These are phyloP conservation scores for Yamadazyma pseudoaaseri DNA, from an alignment of 1,139 yeast genomes.

Conservation along the genomic window DNA sequence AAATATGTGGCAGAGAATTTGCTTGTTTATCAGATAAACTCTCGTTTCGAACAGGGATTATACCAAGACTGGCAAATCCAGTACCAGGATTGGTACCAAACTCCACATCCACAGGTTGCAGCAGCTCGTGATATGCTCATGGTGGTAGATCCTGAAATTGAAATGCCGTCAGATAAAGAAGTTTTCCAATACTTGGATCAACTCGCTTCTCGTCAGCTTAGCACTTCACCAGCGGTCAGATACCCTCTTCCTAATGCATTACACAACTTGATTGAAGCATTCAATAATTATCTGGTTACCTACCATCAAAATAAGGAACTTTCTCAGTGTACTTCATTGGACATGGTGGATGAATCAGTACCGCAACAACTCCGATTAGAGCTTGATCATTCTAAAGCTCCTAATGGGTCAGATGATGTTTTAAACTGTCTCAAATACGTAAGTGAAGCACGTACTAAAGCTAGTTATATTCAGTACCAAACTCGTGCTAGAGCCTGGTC, in stretches of 20 bases:
- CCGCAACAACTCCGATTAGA: conserved; percentile 26
- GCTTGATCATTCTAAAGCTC: conserved; percentile 26
- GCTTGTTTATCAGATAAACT: conserved; percentile 72
- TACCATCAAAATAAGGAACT: conserved; percentile 24
- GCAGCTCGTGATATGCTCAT: not conserved
- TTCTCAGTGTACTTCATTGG: conserved; percentile 20
- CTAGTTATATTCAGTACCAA: conserved; percentile 28
- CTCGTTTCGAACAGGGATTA: conserved; percentile 42
- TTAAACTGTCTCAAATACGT: conserved; percentile 40
- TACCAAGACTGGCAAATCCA: not conserved
- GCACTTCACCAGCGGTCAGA: conserved; percentile 74
- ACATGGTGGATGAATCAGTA: conserved; percentile 23
- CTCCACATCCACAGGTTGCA: not conserved
- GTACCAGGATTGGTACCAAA: not conserved
- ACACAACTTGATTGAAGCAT: conserved; percentile 53
- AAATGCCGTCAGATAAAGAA: conserved; percentile 18
- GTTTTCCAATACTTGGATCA: conserved; percentile 48
- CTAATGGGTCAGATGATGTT: conserved; percentile 36
- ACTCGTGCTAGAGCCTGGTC: conserved; percentile 40
- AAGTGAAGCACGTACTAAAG: conserved; percentile 28
- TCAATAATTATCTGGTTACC: conserved; percentile 38
- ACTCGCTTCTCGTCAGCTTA: conserved; percentile 52
- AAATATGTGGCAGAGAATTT: conserved; percentile 81
- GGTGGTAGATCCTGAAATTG: not conserved
- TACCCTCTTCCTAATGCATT: conserved; percentile 68